These are phyloP conservation scores for Nannochloris sp. DNA, from an alignment of 139 green algal genomes.

Conservation along the genomic window DNA sequence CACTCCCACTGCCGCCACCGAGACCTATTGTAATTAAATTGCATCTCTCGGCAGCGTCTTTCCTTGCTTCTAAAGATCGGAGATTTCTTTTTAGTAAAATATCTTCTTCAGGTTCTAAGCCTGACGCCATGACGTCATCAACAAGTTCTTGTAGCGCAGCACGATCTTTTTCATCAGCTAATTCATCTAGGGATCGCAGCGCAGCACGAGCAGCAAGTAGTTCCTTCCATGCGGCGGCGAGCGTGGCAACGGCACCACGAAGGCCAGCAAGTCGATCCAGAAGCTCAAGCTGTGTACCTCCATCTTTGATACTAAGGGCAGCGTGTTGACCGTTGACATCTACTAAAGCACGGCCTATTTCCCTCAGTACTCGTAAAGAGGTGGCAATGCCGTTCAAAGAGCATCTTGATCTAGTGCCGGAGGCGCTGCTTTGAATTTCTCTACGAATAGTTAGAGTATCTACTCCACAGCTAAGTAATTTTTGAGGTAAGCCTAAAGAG, in stretches of 20 bases:
- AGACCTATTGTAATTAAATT: conserved; percentile 13
- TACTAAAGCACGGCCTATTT: conserved; percentile 58
- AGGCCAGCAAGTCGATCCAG: conserved; percentile 62
- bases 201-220: conserved; percentile 20
- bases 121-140: conserved; percentile 13
- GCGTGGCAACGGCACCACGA: background rate
- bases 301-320: conserved; percentile 33
- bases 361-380: conserved; percentile 65
- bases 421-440: conserved; percentile 14
- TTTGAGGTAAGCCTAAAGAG: conserved; percentile 11
- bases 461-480: background rate
- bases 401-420: conserved; percentile 40
- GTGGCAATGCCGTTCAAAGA: conserved; percentile 63
- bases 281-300: conserved; percentile 44
- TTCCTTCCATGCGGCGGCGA: background rate
- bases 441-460: conserved; percentile 17
- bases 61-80: conserved; percentile 33
- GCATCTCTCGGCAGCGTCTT: conserved; percentile 32
- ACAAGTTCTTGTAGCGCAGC: conserved; percentile 33
- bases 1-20: background rate
- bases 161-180: conserved; percentile 48
- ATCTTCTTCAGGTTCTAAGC: conserved; percentile 40
- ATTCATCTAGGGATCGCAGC: conserved; percentile 37
- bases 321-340: conserved; percentile 84
- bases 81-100: conserved; percentile 25